Evolutionary conservation across 441 rosid genomes (phyloP), one percentile per base, ranked within the genome.

Genomic region (Dalechampia spathulata): DNA sequence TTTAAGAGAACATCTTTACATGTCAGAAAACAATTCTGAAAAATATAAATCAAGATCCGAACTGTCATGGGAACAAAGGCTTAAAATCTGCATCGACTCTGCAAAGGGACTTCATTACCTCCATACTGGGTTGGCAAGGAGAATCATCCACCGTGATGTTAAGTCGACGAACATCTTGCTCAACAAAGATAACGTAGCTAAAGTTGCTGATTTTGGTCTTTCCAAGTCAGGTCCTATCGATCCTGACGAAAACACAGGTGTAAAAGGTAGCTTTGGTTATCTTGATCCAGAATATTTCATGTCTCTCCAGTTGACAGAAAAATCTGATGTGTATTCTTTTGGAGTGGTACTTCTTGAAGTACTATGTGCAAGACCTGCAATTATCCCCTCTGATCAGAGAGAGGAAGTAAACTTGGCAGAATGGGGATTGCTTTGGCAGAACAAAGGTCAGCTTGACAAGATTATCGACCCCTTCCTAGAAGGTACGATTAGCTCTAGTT

Each of bases 151-250:
- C 64, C 78, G 71, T 1, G 88, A 82, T 55, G 61, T 82, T 0
- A 82, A 82, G 62, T 69, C 88, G 0, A 73, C 85, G 27, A 79
- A 79, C 57, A 75, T 82, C 41, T 58, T 81, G 67, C 69, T 81
- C 1, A 82, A 64, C 15, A 68, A 65, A 44, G 60, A 73, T 41
- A 63, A 60, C 21, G 54, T 57, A 5, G 86, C 81, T 1, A 75
- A 77, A 63, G 78, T 76, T 15, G 78, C 80, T 0, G 78, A 81
- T 41, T 82, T 78, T 2, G 61, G 66, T 7, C 64, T 66, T 4
- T 66, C 70, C 6, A 38, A 60, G 27, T 37, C 46, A 7, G 65
- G 65, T 22, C 41, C 52, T 34, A 1, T 8, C 6, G 61, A 48
- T 42, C 57, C 36, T 7, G 55, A 52, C 6, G 52, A 60, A 13